Evolutionary conservation across 805 yeast species (phyloP), one percentile per base, ranked within the genome.

Genomic region (Candida succiphila): DNA sequence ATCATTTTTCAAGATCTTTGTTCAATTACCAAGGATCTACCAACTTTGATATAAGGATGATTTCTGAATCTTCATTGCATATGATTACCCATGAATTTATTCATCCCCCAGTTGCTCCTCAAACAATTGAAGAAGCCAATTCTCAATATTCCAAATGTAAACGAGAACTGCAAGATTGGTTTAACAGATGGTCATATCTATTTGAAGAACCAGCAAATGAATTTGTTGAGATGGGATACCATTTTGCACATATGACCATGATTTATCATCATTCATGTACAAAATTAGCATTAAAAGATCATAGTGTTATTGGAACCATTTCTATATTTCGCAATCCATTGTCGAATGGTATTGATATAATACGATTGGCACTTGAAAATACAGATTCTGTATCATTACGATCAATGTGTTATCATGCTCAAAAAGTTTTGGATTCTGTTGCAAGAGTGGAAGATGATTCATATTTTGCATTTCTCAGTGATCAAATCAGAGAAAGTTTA

Each of bases 31-130:
- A 76, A 28, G 69, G 66, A 36, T 72, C 87, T 2, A 78, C 87
- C 5, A 79, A 80, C 46, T 83, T 82, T 50, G 94, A 83, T 49
- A 85, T 83, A n/a, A 57, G 92, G 37, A 79, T 83, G 74, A 78
- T 81, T 7, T 78, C 86, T 27, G 94, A 83, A 52, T 73, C 80
- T 32, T 69, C 76, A 15, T 62, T 80, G 9, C 72, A 78, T 34
- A 51, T 71, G 14, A 63, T 74, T 10, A 62, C 77, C 0, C 79
- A 79, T 54, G 69, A 70, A 36, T 78, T 63, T 49, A 57, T 77
- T 16, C 78, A 76, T 37, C 50, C 53, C 12, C 39, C 40, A n/a
- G 45, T 40, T 17, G 32, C 31, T 13, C 28, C 39, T 8, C 41
- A 38, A 1, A 16, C 30, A 5, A 37, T 44, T 19, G 29, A 42